These are phyloP conservation scores for Cytospora piceae DNA, from an alignment of 2,329 filamentous ascomycete genomes.

Conservation along the genomic window DNA sequence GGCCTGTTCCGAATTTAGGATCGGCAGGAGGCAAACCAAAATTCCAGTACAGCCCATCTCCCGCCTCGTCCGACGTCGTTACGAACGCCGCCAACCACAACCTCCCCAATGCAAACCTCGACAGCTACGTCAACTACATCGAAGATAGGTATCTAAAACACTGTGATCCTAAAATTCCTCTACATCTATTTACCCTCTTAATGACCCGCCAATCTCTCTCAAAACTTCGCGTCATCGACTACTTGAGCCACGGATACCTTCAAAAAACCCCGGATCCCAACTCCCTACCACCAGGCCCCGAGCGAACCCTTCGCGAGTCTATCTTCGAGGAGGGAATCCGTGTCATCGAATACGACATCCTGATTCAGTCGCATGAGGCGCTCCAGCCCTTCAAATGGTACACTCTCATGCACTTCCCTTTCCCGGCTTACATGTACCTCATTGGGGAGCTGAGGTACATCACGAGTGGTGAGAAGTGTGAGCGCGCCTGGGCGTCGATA, in stretches of 20 bases:
- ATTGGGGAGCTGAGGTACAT: conserved; percentile 58
- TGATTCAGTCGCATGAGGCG: conserved; percentile 55
- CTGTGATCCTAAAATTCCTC: conserved; percentile 61
- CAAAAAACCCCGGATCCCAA: conserved; percentile 39
- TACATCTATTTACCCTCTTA: conserved; percentile 62
- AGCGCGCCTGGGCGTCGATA: conserved; percentile 62
- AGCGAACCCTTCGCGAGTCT: conserved; percentile 49
- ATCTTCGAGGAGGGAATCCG: conserved; percentile 59
- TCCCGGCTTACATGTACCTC: conserved; percentile 65
- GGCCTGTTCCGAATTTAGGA: conserved; percentile 23
- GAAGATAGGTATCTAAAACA: conserved; percentile 59
- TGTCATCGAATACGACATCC: conserved; percentile 63
- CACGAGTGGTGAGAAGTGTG: conserved; percentile 57
- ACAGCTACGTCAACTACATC: conserved; percentile 58
- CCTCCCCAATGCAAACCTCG: conserved; percentile 53
- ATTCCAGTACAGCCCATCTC: conserved; percentile 41
- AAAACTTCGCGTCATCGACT: conserved; percentile 59
- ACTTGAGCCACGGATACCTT: conserved; percentile 52
- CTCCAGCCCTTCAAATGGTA: conserved; percentile 62
- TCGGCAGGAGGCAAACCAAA: conserved; percentile 26
- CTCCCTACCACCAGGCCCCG: conserved; percentile 43
- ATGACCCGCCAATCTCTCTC: conserved; percentile 60
- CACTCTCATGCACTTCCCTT: conserved; percentile 61
- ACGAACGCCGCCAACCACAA: conserved; percentile 55
- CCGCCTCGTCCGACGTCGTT: conserved; percentile 48